phyloP scores from a whole-genome alignment of 345 rosid species.

The Cardamine occulta region DNA sequence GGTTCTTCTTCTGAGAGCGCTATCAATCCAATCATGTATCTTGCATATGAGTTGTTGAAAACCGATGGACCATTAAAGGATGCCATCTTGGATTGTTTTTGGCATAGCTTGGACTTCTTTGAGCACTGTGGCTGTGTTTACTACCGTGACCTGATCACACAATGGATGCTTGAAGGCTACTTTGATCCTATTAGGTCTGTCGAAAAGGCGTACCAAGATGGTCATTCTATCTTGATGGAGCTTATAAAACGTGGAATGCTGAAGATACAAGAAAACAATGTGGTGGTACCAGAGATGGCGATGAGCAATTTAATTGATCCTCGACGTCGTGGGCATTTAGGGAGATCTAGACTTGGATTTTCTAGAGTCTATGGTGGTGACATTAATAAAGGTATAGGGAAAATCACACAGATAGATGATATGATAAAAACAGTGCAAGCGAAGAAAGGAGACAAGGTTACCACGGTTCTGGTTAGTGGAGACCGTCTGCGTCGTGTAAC shows the following conservation, averaged over 20 bases:
- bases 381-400: conserved; percentile 44
- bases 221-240: conserved; percentile 56
- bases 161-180: conserved; percentile 76
- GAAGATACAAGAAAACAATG: conserved; percentile 52
- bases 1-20: neutral
- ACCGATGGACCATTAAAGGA: neutral
- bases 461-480: conserved; percentile 56
- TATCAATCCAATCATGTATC: conserved; percentile 15
- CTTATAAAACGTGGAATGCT: conserved; percentile 53
- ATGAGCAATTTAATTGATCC: conserved; percentile 40
- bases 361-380: conserved; percentile 38
- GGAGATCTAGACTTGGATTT: conserved; percentile 46
- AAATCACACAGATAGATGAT: conserved; percentile 52
- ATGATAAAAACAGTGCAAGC: conserved; percentile 53
- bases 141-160: conserved; percentile 58
- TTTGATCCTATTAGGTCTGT: conserved; percentile 49
- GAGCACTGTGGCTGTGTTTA: conserved; percentile 45
- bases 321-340: conserved; percentile 38
- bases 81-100: conserved; percentile 48
- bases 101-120: conserved; percentile 55
- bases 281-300: conserved; percentile 51
- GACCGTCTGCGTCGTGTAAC: conserved; percentile 42
- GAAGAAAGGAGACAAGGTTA: conserved; percentile 29
- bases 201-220: conserved; percentile 51
- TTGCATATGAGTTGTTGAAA: conserved; percentile 36